Evolutionary conservation across 176 grass and related monocot genomes (phyloP).

Genomic region (Carex pumila): DNA sequence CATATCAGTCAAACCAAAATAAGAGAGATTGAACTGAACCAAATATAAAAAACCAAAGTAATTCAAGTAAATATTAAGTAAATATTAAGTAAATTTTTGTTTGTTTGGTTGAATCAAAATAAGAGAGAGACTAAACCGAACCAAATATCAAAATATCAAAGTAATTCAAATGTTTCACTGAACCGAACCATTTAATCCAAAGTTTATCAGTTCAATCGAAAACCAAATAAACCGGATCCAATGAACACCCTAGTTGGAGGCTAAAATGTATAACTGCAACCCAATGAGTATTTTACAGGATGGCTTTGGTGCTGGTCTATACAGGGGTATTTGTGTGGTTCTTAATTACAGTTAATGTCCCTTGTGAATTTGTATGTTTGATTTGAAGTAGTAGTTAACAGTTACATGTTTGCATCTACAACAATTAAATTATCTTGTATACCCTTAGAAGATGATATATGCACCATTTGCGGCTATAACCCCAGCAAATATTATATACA

Average conservation of each 20-base stretch:
- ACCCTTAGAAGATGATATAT: not conserved
- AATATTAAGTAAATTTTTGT: no score
- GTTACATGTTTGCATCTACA: not conserved
- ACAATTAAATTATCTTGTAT: not conserved
- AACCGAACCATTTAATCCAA: no score
- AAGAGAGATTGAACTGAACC: no score
- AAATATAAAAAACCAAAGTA: no score
- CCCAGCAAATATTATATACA: not conserved
- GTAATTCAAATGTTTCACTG: no score
- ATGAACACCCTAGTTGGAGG: not conserved
- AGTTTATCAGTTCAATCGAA: no score
- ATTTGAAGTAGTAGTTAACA: not conserved
- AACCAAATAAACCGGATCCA: no score
- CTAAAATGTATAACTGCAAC: not conserved
- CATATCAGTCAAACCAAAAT: no score
- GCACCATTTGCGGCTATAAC: not conserved
- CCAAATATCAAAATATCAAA: no score
- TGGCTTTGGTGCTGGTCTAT: not conserved
- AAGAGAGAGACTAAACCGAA: no score
- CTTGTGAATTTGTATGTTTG: not conserved
- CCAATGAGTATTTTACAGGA: not conserved
- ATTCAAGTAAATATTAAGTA: no score
- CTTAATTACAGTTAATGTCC: not conserved
- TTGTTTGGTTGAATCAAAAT: no score
- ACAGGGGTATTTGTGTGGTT: not conserved